phyloP scores from a whole-genome alignment of 1,284 basidiomycete genomes.

The Athelia sp. region DNA sequence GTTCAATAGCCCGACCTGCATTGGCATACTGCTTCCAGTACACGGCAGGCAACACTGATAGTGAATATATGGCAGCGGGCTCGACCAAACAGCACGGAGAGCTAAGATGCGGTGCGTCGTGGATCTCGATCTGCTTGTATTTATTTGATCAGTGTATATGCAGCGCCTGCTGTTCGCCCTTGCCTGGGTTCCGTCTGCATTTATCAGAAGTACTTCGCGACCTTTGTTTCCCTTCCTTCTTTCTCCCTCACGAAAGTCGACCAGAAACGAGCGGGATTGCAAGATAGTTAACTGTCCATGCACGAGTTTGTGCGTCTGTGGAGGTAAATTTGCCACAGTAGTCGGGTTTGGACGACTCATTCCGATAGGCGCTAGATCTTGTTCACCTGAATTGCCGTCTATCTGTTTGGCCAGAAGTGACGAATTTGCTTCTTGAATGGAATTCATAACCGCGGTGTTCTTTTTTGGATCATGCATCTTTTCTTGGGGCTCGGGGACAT shows the following conservation, averaged over 20 bases:
- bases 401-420: too few species aligned
- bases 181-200: slow-evolving; percentile 31
- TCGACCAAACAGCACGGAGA: slow-evolving; percentile 43
- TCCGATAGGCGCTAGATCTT: slow-evolving; percentile 16
- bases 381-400: too few species aligned
- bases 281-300: slow-evolving; percentile 44
- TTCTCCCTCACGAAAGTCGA: slow-evolving; percentile 52
- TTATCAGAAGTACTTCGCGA: slow-evolving; percentile 40
- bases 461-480: too few species aligned
- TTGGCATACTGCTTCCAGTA: slow-evolving; percentile 45
- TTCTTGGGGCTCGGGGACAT: too few species aligned
- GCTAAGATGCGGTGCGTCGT: slow-evolving; percentile 43
- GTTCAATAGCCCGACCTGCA: slow-evolving; percentile 36
- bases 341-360: slow-evolving; percentile 29
- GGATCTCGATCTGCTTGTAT: slow-evolving; percentile 34
- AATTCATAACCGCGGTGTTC: too few species aligned
- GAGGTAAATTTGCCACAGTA: slow-evolving; percentile 30
- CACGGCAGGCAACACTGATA: slow-evolving; percentile 30
- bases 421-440: too few species aligned
- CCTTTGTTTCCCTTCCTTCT: slow-evolving; percentile 40
- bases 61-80: slow-evolving; percentile 28
- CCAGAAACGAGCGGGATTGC: slow-evolving; percentile 40
- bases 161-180: slow-evolving; percentile 2
- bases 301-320: slow-evolving; percentile 42
- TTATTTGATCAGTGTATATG: background rate